Evolutionary conservation across 2,329 filamentous ascomycete species (phyloP), one percentile per base, ranked within the genome.

Genomic region (Colletotrichum truncatum): DNA sequence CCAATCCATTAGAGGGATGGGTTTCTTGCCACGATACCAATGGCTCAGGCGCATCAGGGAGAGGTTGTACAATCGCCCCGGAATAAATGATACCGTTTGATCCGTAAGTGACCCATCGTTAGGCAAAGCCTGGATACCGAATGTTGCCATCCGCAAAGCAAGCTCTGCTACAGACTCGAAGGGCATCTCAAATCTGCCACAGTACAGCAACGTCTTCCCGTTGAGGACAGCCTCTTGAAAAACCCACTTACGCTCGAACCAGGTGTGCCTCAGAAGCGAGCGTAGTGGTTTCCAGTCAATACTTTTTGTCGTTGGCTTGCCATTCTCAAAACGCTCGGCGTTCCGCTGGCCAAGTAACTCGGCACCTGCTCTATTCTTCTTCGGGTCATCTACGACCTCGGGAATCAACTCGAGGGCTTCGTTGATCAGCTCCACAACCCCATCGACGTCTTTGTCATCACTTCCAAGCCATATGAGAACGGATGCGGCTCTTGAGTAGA

Each of bases 211-310:
- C 5, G 41, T 48, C 30, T 21, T 48, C 3, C 56, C 25, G 32
- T 54, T 48, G 2, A 48, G 52, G 11, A 62, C 16, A 6, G 32
- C 51, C 5, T 62, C 58, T 8, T 62, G 51, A 10, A 36, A 55
- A 5, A 61, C 57, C 57, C 57, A 55, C 32, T 61, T 61, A 1
- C 57, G 18, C 6, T 61, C 38, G 25, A 61, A 61, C 57, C 57
- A 61, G 38, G 23, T 21, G 25, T 55, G 38, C 9, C 25, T 28
- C 21, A 61, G 28, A 3, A 61, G 38, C n/a, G 43, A 36, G 3
- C 32, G 18, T 1, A 59, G 55, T n/a, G 43, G 41, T 10, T 18
- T 38, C 55, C 55, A 59, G n/a, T 59, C 43, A 6, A 49, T 18
- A 12, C 8, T 25, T 16, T 36, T 36, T 1, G 21, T 23, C 10